phyloP scores from a whole-genome alignment of 208 protist genomes.

The Lotmaria passim region DNA sequence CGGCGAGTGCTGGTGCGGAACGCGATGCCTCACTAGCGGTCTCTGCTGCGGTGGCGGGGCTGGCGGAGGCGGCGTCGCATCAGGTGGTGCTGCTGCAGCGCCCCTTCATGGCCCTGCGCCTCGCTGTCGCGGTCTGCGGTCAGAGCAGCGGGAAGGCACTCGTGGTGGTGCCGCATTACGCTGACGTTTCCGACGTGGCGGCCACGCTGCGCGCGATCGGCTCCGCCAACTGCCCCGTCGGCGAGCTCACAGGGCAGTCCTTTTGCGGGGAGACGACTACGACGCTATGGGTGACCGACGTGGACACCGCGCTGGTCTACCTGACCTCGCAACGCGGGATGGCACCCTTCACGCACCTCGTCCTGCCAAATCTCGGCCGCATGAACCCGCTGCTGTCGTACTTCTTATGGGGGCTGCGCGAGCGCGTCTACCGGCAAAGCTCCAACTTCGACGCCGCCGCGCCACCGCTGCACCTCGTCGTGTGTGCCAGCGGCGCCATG shows the following conservation, averaged over 20 bases:
- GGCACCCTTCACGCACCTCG: constrained; percentile 84
- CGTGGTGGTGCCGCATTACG: constrained; percentile 83
- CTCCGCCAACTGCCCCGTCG: constrained; percentile 32
- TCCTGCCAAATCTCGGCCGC: constrained; percentile 66
- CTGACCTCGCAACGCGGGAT: constrained; percentile 64
- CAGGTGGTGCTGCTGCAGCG: constrained; percentile 58
- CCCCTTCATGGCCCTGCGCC: constrained; percentile 48
- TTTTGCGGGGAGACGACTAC: constrained; percentile 50
- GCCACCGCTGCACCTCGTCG: constrained; percentile 40
- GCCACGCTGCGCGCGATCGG: constrained; percentile 43
- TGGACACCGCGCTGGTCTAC: constrained; percentile 80
- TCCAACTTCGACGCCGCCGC: constrained; percentile 44
- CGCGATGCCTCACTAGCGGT: not conserved
- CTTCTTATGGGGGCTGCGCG: constrained; percentile 66
- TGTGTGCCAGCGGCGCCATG: constrained; percentile 49
- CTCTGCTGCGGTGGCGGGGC: constrained; percentile 12
- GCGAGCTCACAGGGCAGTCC: constrained; percentile 69
- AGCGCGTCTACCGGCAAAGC: constrained; percentile 62
- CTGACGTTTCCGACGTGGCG: constrained; percentile 65
- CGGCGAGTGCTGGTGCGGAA: not conserved
- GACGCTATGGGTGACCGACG: constrained; percentile 79
- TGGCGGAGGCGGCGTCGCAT: constrained; percentile 38
- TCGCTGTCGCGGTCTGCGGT: constrained; percentile 47
- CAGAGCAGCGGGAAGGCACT: constrained; percentile 56
- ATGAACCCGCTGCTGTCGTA: constrained; percentile 73